These are phyloP conservation scores for Aulographum hederae DNA, from an alignment of 2,329 filamentous ascomycete species.

Conservation along the genomic window DNA sequence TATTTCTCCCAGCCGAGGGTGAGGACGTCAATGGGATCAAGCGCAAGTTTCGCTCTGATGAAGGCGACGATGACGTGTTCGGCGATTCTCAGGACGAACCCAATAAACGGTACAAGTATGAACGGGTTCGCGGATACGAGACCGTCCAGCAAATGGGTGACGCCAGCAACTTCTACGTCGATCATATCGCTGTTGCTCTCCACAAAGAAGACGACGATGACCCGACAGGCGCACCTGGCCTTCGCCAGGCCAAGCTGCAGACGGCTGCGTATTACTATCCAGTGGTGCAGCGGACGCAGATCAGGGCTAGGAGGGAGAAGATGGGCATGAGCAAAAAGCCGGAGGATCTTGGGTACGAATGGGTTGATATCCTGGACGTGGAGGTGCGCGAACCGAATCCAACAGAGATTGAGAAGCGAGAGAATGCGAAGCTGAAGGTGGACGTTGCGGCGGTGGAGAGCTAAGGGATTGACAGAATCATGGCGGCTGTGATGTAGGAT, in stretches of 20 bases:
- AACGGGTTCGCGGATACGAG: slow-evolving; percentile 41
- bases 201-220: slow-evolving; percentile 28
- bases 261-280: slow-evolving; percentile 46
- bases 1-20: slow-evolving; percentile 34
- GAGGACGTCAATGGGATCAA: slow-evolving; percentile 32
- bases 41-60: slow-evolving; percentile 36
- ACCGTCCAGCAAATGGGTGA: slow-evolving; percentile 36
- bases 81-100: slow-evolving; percentile 3
- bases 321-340: slow-evolving; percentile 13
- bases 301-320: slow-evolving; percentile 30
- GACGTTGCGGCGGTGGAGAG: no score
- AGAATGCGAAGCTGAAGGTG: no score
- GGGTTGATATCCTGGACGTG: no score
- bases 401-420: no score
- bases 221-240: no score
- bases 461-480: no score
- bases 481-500: no score
- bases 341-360: no score
- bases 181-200: slow-evolving; percentile 37
- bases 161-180: slow-evolving; percentile 32
- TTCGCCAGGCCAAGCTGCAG: slow-evolving; percentile 14
- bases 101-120: slow-evolving; percentile 31
- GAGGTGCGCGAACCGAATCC: no score
- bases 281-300: slow-evolving; percentile 35
- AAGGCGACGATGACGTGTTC: slow-evolving; percentile 15